Conservation (phyloP, 305 asterid genomes). For the Withania somnifera region DNA sequence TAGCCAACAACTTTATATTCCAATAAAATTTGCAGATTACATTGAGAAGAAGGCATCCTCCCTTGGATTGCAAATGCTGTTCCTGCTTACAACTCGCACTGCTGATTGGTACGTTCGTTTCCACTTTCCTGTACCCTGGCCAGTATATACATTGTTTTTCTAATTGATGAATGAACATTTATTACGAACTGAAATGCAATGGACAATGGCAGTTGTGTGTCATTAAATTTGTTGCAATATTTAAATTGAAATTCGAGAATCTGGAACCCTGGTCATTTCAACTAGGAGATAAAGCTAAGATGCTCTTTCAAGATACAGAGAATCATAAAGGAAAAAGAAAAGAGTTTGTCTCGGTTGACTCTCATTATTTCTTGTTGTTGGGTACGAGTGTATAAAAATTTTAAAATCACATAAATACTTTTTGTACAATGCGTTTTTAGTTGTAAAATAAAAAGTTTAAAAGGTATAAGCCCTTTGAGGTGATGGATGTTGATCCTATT, state of each 20-base stretch:
- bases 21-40: slow-evolving; percentile 44
- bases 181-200: not conserved
- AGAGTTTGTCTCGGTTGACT: not conserved
- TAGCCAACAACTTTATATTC: not conserved
- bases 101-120: slow-evolving; percentile 66
- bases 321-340: not conserved
- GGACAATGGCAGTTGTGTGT: not conserved
- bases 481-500: not conserved
- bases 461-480: not conserved
- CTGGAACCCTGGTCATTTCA: not conserved
- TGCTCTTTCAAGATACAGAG: not conserved
- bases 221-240: not conserved
- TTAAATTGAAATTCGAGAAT: not conserved
- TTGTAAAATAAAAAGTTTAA: not conserved
- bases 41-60: slow-evolving; percentile 86
- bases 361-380: not conserved
- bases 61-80: slow-evolving; percentile 59
- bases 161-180: not conserved
- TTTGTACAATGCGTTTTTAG: not conserved
- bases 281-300: not conserved
- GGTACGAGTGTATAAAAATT: not conserved
- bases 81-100: slow-evolving; percentile 84
- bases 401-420: not conserved
- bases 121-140: not conserved
- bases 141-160: not conserved